Evolutionary conservation across 208 protist genomes (phyloP).

Genomic region (Leishmania mexicana): DNA sequence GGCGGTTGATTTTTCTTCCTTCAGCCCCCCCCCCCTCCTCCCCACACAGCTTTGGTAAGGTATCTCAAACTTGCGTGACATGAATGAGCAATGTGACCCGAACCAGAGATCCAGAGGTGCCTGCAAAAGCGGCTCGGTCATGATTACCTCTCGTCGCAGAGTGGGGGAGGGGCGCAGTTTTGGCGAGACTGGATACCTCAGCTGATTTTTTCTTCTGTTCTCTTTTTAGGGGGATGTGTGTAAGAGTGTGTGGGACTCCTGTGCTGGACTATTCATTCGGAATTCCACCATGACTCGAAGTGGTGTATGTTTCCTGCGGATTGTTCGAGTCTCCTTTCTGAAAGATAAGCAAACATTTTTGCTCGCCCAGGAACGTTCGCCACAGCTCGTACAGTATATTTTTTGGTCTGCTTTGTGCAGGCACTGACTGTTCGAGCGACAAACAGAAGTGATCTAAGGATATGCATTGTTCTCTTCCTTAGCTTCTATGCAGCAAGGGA

Average conservation of each 20-base stretch:
- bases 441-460: not conserved
- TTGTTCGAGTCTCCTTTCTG: not conserved
- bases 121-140: too few relatives aligned
- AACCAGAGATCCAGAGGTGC: too few relatives aligned
- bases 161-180: too few relatives aligned
- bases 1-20: too few relatives aligned
- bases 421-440: not conserved
- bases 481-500: not conserved
- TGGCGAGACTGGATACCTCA: too few relatives aligned
- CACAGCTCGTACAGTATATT: not conserved
- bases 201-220: too few relatives aligned
- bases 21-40: too few relatives aligned
- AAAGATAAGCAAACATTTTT: not conserved
- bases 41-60: too few relatives aligned
- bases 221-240: too few relatives aligned
- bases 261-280: not conserved
- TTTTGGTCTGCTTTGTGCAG: not conserved
- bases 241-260: not conserved
- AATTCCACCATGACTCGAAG: not conserved
- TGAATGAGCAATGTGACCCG: too few relatives aligned
- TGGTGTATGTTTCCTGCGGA: not conserved
- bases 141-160: too few relatives aligned
- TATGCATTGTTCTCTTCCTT: not conserved
- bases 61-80: too few relatives aligned
- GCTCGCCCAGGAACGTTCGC: not conserved